A percentile compares a stretch with the other conserved stretches of the same genome.
phyloP scores from a whole-genome alignment of 2,329 filamentous ascomycete species.

The Trichoderma brevicompactum region DNA sequence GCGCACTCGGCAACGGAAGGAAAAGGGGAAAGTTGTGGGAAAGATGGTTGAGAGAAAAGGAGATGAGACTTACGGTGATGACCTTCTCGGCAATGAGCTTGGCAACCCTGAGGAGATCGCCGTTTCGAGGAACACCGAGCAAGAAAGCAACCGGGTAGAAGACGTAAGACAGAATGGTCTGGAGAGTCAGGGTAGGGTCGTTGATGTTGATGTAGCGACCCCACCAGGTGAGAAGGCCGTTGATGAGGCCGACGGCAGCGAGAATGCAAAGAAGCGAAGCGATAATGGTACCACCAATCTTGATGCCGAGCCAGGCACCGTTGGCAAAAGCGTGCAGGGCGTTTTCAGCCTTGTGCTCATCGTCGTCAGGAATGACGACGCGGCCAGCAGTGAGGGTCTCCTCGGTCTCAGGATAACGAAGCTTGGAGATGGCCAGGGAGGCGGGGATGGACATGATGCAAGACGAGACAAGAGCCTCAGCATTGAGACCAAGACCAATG shows the following conservation, averaged over 20 bases:
- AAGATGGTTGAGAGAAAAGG: not conserved
- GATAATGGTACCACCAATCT: constrained; percentile 83
- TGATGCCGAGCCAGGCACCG: constrained; percentile 83
- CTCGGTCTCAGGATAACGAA: constrained; percentile 87
- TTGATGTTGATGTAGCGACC: constrained; percentile 77
- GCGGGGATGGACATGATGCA: constrained; percentile 97
- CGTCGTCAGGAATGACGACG: constrained; percentile 79
- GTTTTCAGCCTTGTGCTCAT: constrained; percentile 77
- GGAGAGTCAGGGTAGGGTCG: constrained; percentile 68
- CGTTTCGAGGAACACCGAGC: constrained; percentile 70
- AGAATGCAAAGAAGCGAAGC: constrained; percentile 83
- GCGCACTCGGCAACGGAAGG: not conserved
- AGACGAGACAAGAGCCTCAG: constrained; percentile 83
- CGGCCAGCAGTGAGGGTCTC: constrained; percentile 82
- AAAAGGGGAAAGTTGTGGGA: not conserved
- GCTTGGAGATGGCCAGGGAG: constrained; percentile 84
- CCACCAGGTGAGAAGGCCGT: constrained; percentile 83
- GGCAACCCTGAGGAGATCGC: constrained; percentile 71
- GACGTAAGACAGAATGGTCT: constrained; percentile 76
- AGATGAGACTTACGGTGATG: constrained; percentile 60
- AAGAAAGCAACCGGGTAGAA: constrained; percentile 80
- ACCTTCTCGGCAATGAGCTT: constrained; percentile 84
- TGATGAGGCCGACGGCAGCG: constrained; percentile 72
- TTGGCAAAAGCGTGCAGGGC: constrained; percentile 83
- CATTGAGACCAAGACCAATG: constrained; percentile 79